These are phyloP conservation scores for Pythium dissimile DNA, from an alignment of 352 stramenopile genomes.

Conservation along the genomic window DNA sequence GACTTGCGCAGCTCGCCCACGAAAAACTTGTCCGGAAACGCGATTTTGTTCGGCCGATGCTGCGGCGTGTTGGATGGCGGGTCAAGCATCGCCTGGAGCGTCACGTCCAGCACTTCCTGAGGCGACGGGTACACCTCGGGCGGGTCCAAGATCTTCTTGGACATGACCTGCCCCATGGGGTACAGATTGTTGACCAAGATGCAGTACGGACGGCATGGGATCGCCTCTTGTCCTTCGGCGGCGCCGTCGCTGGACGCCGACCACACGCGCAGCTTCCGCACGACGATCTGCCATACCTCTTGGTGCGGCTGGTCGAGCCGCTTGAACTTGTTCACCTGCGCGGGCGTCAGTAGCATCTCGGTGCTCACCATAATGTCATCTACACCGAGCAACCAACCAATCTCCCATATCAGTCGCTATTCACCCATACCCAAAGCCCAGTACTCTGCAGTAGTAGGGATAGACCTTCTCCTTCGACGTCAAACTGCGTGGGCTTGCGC, in stretches of 20 bases:
- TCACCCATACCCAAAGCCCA: too few relatives aligned
- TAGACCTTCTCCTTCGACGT: constrained; percentile 75
- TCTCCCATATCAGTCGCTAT: too few relatives aligned
- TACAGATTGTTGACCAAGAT: constrained; percentile 88
- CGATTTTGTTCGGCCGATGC: constrained; percentile 83
- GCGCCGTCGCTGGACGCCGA: constrained; percentile 67
- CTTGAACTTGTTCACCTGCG: constrained; percentile 64
- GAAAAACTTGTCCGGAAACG: constrained; percentile 75
- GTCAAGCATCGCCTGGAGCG: constrained; percentile 73
- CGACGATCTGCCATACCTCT: constrained; percentile 87
- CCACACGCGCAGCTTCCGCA: constrained; percentile 85
- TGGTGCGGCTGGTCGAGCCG: constrained; percentile 74
- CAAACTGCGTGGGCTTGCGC: constrained; percentile 75
- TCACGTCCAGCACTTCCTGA: constrained; percentile 64
- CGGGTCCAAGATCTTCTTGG: constrained; percentile 83
- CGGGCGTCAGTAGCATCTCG: constrained; percentile 53
- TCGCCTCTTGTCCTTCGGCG: constrained; percentile 48
- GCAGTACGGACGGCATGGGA: constrained; percentile 80
- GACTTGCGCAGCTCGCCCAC: constrained; percentile 76
- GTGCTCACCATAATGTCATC: constrained; percentile 79
- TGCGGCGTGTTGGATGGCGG: constrained; percentile 67
- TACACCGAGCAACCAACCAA: constrained; percentile 16
- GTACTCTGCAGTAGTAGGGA: not conserved
- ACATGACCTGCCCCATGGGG: constrained; percentile 78
- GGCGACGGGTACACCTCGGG: constrained; percentile 74